phyloP scores from a whole-genome alignment of 2,329 filamentous ascomycete genomes.

The Cladosporium colombiae region DNA sequence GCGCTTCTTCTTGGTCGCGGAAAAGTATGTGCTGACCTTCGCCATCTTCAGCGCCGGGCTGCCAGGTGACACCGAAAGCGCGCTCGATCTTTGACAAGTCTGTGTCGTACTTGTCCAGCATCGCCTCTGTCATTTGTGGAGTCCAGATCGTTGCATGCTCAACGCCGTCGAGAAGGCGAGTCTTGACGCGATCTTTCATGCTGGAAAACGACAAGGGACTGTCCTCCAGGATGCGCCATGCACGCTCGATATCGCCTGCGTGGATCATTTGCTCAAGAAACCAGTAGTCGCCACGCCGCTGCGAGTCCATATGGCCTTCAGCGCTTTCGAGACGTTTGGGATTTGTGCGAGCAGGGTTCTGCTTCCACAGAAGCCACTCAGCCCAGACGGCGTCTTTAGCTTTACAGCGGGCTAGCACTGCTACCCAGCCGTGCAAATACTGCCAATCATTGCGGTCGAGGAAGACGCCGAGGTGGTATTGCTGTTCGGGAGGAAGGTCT shows the following conservation, averaged over 20 bases:
- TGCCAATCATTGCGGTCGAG: constrained; percentile 36
- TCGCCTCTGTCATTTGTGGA: constrained; percentile 29
- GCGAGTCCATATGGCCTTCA: constrained; percentile 26
- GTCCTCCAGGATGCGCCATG: constrained; percentile 36
- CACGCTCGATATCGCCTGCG: constrained; percentile 32
- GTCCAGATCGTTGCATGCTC: constrained; percentile 31
- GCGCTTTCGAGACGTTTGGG: constrained; percentile 25
- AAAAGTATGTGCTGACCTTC: constrained; percentile 31
- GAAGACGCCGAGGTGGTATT: constrained; percentile 37
- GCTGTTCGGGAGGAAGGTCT: constrained; percentile 30
- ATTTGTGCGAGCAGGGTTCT: constrained; percentile 24
- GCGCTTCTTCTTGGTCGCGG: constrained; percentile 31
- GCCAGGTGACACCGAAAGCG: constrained; percentile 36
- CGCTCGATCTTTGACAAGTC: constrained; percentile 36
- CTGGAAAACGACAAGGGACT: constrained; percentile 27
- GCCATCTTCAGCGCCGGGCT: constrained; percentile 23
- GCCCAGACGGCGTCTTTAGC: constrained; percentile 34
- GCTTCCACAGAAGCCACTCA: constrained; percentile 39
- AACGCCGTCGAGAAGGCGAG: constrained; percentile 31
- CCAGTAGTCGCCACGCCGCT: constrained; percentile 36
- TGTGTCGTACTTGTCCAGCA: constrained; percentile 33
- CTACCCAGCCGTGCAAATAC: constrained; percentile 39
- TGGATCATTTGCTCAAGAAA: constrained; percentile 38
- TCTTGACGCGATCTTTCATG: constrained; percentile 27
- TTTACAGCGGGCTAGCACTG: constrained; percentile 36